Base-by-base conservation (phyloP, 2,329 filamentous ascomycete species). In the Aspergillus fumigatus region DNA sequence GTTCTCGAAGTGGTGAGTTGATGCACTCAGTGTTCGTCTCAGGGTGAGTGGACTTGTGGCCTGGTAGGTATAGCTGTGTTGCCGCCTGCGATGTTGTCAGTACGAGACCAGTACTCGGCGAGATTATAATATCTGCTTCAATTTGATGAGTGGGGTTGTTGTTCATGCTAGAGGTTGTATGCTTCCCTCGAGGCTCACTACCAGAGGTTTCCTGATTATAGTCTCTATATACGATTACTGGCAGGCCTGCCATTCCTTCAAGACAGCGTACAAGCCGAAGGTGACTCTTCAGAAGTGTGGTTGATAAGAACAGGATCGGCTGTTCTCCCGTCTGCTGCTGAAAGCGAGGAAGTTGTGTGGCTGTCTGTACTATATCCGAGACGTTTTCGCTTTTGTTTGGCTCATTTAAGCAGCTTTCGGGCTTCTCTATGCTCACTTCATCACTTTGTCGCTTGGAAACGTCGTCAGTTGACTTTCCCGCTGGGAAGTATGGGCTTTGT, bases 21-120 rank as follows among this genome's bases (percentile, higher is more conserved):
- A 67, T 57, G 10, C 55, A 59, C 23, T 74, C 69, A 0, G 53
- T 48, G 0, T 21, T 52, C 1, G 53, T 57, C 19, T 40, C 21
- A 3, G 55, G 50, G 21, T 17, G 43, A n/a, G 14, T 41, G 14
- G 65, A 59, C 8, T 71, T 76, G 52, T 84, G 80, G 0, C 87
- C 86, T 0, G 90, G 89, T 0, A 92, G 77, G 2, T 87, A 79
- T 50, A 80, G 83, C 65, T 96, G 92, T 47, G 86, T 88, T 26
- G 88, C 79, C 61, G 87, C 85, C 59, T 92, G 84, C 4, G 92
- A 75, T 0, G 84, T 89, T 0, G 89, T 89, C 21, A 89, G 67
- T 0, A 96, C 71, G 2, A 96, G 75, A 0, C 89, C 91, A 0
- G 82, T 84, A 0, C 77, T 79, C 0, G 89, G 85, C 0, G 89